These are phyloP conservation scores for Didymella segeticola DNA, from an alignment of 2,329 filamentous ascomycete genomes.

Conservation along the genomic window DNA sequence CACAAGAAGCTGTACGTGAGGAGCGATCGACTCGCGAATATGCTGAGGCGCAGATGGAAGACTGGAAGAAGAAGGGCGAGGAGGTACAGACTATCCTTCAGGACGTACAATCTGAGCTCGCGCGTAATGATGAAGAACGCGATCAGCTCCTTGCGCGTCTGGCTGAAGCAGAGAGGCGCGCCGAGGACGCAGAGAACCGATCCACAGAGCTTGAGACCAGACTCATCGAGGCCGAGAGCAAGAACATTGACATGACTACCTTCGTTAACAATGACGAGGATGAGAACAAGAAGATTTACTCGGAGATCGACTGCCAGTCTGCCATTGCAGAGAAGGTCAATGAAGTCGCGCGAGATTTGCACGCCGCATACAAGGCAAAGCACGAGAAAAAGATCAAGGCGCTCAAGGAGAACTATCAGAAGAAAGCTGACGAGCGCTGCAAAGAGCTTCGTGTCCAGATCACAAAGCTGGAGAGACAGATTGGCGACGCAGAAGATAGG, in stretches of 20 bases:
- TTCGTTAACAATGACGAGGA: slow-evolving; percentile 48
- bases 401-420: slow-evolving; percentile 81
- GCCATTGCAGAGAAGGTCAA: slow-evolving; percentile 94
- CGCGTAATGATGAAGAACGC: slow-evolving; percentile 77
- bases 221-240: slow-evolving; percentile 63
- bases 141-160: slow-evolving; percentile 78
- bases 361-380: slow-evolving; percentile 93
- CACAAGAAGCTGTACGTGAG: slow-evolving; percentile 82
- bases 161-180: slow-evolving; percentile 75
- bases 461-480: slow-evolving; percentile 73
- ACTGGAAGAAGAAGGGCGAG: slow-evolving; percentile 82
- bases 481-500: slow-evolving; percentile 73
- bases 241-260: slow-evolving; percentile 75
- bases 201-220: slow-evolving; percentile 70
- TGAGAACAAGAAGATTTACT: slow-evolving; percentile 46
- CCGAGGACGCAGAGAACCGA: slow-evolving; percentile 76
- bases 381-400: slow-evolving; percentile 95
- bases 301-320: slow-evolving; percentile 55
- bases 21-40: slow-evolving; percentile 74
- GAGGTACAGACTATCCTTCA: slow-evolving; percentile 85
- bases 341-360: slow-evolving; percentile 74
- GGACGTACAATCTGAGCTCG: slow-evolving; percentile 81
- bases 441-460: slow-evolving; percentile 77
- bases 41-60: slow-evolving; percentile 74
- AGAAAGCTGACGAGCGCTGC: slow-evolving; percentile 87